These are phyloP conservation scores for Malus hybrid DNA, from an alignment of 331 rosid genomes.

Conservation along the genomic window DNA sequence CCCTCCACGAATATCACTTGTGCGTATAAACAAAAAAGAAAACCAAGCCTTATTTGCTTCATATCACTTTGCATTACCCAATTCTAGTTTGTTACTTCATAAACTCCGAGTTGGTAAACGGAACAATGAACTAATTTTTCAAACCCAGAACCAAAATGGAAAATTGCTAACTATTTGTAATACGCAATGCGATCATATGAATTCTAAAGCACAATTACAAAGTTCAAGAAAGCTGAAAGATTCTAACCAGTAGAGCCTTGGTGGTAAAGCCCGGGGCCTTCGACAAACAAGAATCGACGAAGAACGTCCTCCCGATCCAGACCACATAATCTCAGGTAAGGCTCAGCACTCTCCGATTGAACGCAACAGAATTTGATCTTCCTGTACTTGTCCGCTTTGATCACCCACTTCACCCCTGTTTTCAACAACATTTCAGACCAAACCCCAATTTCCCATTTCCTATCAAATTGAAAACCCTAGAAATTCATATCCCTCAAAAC, in stretches of 20 bases:
- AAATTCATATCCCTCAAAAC: background rate
- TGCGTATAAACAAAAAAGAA: too few relatives aligned
- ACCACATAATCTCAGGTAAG: slow-evolving; percentile 69
- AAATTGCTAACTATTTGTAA: too few relatives aligned
- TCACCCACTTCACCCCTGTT: slow-evolving; percentile 71
- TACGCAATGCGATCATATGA: too few relatives aligned
- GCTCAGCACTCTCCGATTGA: slow-evolving; percentile 69
- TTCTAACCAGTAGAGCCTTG: slow-evolving; percentile 73
- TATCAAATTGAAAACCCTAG: background rate
- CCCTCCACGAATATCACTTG: too few relatives aligned
- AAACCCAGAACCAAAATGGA: too few relatives aligned
- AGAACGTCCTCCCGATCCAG: slow-evolving; percentile 63
- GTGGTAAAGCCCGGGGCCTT: slow-evolving; percentile 48
- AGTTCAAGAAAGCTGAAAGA: background rate
- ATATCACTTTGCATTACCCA: too few relatives aligned
- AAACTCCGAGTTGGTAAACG: too few relatives aligned
- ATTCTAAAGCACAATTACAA: too few relatives aligned
- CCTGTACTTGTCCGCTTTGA: slow-evolving; percentile 51
- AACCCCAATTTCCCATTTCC: background rate
- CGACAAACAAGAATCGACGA: slow-evolving; percentile 57
- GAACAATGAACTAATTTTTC: too few relatives aligned
- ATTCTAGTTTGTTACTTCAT: too few relatives aligned
- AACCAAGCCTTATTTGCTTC: too few relatives aligned
- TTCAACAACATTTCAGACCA: background rate
- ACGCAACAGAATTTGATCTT: slow-evolving; percentile 74